Base-by-base conservation (phyloP, 2,329 filamentous ascomycete species). In the Cordyceps cateniannulata region DNA sequence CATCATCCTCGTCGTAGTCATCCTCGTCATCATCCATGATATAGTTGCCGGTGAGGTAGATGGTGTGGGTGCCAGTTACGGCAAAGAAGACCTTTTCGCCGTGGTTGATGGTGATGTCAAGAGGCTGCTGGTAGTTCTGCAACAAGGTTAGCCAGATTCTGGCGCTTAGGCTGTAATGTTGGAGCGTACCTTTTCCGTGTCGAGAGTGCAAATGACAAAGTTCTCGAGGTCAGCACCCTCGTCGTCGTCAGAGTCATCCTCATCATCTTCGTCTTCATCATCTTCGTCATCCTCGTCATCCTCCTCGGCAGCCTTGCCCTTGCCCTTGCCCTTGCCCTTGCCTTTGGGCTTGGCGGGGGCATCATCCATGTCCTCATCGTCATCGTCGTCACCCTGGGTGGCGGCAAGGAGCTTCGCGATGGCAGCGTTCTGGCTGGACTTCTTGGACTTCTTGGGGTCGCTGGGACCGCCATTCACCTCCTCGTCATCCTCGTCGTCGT, bases 1-100 rank as follows among this genome's bases (percentile, higher is more conserved):
- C 85, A 54, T 86, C 83, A 8, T 48, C 45, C 16, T 88, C 85
- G 47, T 86, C 83, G 22, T 86, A 82, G 24, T 85, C 83, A 54
- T 84, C 83, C 52, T 84, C 82, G 51, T 83, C 82, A 55, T 87
- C 83, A 51, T 89, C 84, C 71, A 95, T 85, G 67, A 99, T 84
- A 77, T 96, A 98, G 85, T 99, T 99, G 69, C 95, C 95, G 64
- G 93, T 98, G 63, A 99, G 85, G 79, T 88, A 95, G 71, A 99
- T 82, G 65, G 89, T 86, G 82, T 97, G 92, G 64, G 90, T 95
- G 69, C 95, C 95, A 64, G 85, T 87, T 66, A 96, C 92, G 72
- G 90, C 85, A 81, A 99, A 98, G 83, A 90, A 96, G 66, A 97
- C 88, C 68, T 85, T 85, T 82, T 99, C 95, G 68, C 89, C 85